Evolutionary conservation across 2,329 filamentous ascomycete species (phyloP).

Genomic region (Huntiella savannae): DNA sequence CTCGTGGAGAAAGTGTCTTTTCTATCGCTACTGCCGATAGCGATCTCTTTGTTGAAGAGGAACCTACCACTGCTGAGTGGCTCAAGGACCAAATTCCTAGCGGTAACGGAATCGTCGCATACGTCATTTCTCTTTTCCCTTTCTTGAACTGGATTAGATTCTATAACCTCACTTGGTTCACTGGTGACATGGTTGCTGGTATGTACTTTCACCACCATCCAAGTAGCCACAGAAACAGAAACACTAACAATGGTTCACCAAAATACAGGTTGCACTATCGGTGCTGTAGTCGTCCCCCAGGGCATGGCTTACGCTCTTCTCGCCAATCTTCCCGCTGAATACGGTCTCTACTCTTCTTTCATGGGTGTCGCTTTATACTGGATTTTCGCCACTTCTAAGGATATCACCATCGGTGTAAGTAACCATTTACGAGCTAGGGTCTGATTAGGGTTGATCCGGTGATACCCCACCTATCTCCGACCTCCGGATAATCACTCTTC

Average conservation of each 20-base stretch:
- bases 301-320: constrained; percentile 34
- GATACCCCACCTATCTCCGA: background rate
- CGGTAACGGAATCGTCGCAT: constrained; percentile 32
- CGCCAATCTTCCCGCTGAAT: constrained; percentile 28
- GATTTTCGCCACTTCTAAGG: constrained; percentile 96
- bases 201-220: constrained; percentile 1
- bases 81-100: constrained; percentile 44
- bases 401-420: constrained; percentile 68
- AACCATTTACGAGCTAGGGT: too few relatives aligned
- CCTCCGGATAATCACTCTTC: background rate
- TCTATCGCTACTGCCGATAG: constrained; percentile 54
- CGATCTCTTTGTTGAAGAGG: constrained; percentile 53
- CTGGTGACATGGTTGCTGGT: constrained; percentile 72
- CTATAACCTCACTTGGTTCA: constrained; percentile 80
- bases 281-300: constrained; percentile 34
- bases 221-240: too few relatives aligned
- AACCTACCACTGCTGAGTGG: constrained; percentile 60
- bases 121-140: constrained; percentile 59
- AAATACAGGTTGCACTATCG: constrained; percentile 13
- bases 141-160: constrained; percentile 74
- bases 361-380: constrained; percentile 91
- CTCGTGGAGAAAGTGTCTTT: constrained; percentile 60
- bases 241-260: too few relatives aligned
- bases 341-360: constrained; percentile 55
- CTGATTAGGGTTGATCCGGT: too few relatives aligned